Evolutionary conservation across 2,329 filamentous ascomycete species (phyloP).

Genomic region (Pleomassaria siparia): DNA sequence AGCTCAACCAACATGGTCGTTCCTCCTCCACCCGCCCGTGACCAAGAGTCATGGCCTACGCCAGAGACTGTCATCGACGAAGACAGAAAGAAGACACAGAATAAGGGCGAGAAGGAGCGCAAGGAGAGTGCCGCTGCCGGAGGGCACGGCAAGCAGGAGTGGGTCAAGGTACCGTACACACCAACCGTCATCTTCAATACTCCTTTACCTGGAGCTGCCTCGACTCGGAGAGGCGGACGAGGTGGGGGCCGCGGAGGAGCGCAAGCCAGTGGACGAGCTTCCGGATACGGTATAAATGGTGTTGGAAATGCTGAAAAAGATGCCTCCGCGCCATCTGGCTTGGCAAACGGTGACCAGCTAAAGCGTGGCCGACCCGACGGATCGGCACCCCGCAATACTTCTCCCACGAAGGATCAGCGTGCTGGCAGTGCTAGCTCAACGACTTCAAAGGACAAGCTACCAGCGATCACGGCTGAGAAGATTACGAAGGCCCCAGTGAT

Average conservation of each 20-base stretch:
- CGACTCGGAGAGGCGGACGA: slow-evolving; percentile 43
- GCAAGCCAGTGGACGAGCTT: slow-evolving; percentile 56
- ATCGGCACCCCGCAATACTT: slow-evolving; percentile 26
- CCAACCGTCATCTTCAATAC: slow-evolving; percentile 87
- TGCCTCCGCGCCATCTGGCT: slow-evolving; percentile 17
- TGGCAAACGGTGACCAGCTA: slow-evolving; percentile 34
- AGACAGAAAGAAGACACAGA: slow-evolving; percentile 69
- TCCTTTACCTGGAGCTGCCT: slow-evolving; percentile 60
- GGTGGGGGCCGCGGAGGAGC: slow-evolving; percentile 58
- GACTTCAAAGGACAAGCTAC: slow-evolving; percentile 28
- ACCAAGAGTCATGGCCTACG: slow-evolving; percentile 85
- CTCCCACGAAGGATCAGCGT: slow-evolving; percentile 38
- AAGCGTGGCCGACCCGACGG: slow-evolving; percentile 36
- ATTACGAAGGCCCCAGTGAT: slow-evolving; percentile 19
- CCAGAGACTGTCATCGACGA: slow-evolving; percentile 78
- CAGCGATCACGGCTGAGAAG: slow-evolving; percentile 27
- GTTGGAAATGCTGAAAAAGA: slow-evolving; percentile 43
- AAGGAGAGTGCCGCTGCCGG: slow-evolving; percentile 50
- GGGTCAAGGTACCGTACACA: slow-evolving; percentile 80
- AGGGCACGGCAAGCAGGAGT: slow-evolving; percentile 71
- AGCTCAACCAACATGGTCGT: slow-evolving; percentile 34
- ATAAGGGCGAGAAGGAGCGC: slow-evolving; percentile 69
- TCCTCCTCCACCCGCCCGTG: slow-evolving; percentile 67
- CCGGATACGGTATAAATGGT: slow-evolving; percentile 44
- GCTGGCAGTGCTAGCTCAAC: slow-evolving; percentile 35